Evolutionary conservation across 805 yeast genomes (phyloP).

Genomic region (Dipodascus geniculatus): DNA sequence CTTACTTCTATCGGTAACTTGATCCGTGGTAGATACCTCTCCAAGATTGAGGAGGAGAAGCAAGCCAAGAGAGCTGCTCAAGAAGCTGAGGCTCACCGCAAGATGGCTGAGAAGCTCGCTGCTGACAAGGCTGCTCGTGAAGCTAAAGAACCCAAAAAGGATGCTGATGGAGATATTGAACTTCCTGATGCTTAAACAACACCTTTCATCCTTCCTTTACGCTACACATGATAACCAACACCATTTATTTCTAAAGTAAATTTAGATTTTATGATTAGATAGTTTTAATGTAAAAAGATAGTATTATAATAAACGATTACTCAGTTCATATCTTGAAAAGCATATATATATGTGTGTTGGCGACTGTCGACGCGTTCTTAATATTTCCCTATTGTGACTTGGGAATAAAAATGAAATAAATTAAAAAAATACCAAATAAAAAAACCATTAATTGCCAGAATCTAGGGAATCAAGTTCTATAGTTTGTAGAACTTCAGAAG

Average conservation of each 20-base stretch:
- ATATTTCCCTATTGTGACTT: not conserved
- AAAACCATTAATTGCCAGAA: too few species aligned
- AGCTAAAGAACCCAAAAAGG: slow-evolving; percentile 23
- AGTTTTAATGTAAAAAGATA: not conserved
- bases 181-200: not conserved
- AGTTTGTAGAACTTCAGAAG: too few species aligned
- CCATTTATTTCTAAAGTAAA: not conserved
- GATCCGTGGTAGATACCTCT: slow-evolving; percentile 87
- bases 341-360: too few species aligned
- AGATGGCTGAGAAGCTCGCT: slow-evolving; percentile 72
- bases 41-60: slow-evolving; percentile 90
- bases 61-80: slow-evolving; percentile 77
- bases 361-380: not conserved
- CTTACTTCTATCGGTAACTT: slow-evolving; percentile 89
- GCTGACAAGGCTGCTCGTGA: slow-evolving; percentile 57
- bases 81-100: slow-evolving; percentile 77
- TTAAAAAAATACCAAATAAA: too few species aligned
- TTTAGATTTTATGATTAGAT: not conserved
- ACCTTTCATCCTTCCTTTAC: not conserved
- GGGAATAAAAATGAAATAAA: too few species aligned
- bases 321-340: too few species aligned
- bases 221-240: not conserved
- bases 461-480: too few species aligned
- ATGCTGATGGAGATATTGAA: slow-evolving; percentile 17
- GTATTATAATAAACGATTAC: not conserved